These are phyloP conservation scores for Cercophora newfieldiana DNA, from an alignment of 495 filamentous ascomycete species.

Conservation along the genomic window DNA sequence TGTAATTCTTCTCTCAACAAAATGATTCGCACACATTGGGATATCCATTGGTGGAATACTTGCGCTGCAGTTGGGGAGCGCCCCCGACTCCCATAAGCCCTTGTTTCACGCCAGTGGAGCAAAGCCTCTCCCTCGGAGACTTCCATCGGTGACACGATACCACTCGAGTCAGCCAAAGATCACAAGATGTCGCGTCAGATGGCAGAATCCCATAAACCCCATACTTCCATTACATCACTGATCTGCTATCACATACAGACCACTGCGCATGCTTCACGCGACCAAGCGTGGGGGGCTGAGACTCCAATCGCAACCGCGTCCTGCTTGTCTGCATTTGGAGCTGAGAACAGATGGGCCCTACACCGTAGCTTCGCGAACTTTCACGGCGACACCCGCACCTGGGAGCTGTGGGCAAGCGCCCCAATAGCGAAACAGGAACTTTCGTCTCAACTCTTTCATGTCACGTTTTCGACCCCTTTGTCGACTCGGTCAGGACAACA, in stretches of 20 bases:
- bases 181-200: background rate
- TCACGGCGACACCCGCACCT: no score
- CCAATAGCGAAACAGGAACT: background rate
- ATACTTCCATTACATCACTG: background rate
- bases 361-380: background rate
- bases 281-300: background rate
- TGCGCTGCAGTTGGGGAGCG: background rate
- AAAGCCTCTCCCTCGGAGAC: background rate
- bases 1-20: no score
- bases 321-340: background rate
- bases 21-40: no score
- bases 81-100: background rate
- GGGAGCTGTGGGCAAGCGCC: background rate
- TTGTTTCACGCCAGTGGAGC: constrained; percentile 1
- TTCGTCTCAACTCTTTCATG: background rate
- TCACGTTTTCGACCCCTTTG: constrained; percentile 3
- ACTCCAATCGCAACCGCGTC: background rate
- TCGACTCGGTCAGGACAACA: background rate
- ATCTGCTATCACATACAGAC: background rate
- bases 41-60: background rate
- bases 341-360: no score
- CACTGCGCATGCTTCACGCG: background rate
- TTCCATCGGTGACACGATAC: no score
- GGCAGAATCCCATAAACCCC: background rate
- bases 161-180: constrained; percentile 4